Evolutionary conservation across 768 basidiomycete genomes (phyloP).

Genomic region (Hemileccinum impolitum): DNA sequence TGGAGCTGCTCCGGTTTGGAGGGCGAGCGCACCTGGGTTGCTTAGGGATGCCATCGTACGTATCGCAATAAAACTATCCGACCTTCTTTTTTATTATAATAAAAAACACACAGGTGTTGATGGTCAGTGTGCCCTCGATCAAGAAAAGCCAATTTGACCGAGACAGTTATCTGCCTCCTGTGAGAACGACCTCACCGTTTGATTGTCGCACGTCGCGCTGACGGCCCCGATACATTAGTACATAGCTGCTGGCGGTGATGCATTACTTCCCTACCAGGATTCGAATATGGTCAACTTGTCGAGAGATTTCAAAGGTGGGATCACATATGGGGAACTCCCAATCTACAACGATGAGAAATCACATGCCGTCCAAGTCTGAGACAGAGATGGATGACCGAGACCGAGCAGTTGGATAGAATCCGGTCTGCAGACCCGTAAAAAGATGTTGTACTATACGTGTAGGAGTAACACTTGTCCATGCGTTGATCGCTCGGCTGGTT

Average conservation of each 20-base stretch:
- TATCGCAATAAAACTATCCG: conserved; percentile 3
- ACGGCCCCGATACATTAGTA: conserved; percentile 27
- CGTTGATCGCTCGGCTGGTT: conserved; percentile 16
- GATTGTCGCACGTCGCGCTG: neutral
- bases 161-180: conserved; percentile 42
- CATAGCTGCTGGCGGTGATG: conserved; percentile 38
- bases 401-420: conserved; percentile 6
- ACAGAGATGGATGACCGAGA: neutral
- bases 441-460: neutral
- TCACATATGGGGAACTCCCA: conserved; percentile 39
- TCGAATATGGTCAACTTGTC: conserved; percentile 26
- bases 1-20: conserved; percentile 38
- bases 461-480: conserved; percentile 10
- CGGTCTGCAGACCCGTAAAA: neutral
- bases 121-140: conserved; percentile 35
- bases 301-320: conserved; percentile 25
- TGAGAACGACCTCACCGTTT: conserved; percentile 16
- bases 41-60: conserved; percentile 37
- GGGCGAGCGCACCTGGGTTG: conserved; percentile 38
- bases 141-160: conserved; percentile 38
- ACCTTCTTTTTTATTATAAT: no score
- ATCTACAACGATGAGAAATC: conserved; percentile 39
- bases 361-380: conserved; percentile 3
- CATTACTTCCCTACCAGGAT: conserved; percentile 30
- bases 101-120: no score